Evolutionary conservation across 208 protist species (phyloP), one percentile per base, ranked within the genome.

Genomic region (Lotmaria passim): DNA sequence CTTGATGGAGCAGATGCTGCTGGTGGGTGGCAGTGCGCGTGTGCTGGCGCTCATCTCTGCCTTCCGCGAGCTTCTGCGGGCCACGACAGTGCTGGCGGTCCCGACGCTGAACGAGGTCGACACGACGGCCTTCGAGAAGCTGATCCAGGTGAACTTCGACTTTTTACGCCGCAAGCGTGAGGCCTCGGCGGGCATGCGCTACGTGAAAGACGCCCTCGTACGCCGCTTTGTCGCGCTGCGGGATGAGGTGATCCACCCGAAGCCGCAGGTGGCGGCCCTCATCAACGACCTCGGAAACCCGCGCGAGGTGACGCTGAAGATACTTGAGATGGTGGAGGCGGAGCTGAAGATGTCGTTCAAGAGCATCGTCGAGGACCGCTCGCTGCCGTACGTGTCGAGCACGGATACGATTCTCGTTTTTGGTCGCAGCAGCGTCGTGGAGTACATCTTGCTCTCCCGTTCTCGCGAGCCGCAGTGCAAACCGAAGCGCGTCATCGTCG

Each of bases 401-500:
- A 79, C 61, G 30, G 89, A 94, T 72, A 89, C 79, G 38, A 94
- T 94, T 60, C 71, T 92, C 19, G 85, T 90, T 46, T 94, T 92
- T 81, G 89, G 89, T 46, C 86, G 89, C 46, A 94, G 86, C 69
- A 90, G 82, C 71, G 72, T 80, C 1, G 80, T 94, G 11, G 85
- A 94, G 79, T 74, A 79, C 56, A 87, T 94, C 31, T 63, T 94
- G n/a, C 77, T 90, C 31, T 82, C 83, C 23, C 79, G 83, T 38
- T 85, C 81, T 0, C 61, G 68, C 52, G 55, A 74, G 43, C 62
- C 75, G 23, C 74, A 82, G 56, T 68, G 78, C 53, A 75, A 73
- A 57, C 82, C 84, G 56, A 82, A 83, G 56, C 72, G 67, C 28
- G 94, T 99, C 19, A 90, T 99, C 57, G 86, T 99, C 8, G 90